Evolutionary conservation across 2,329 filamentous ascomycete species (phyloP), one percentile per base, ranked within the genome.

Genomic region (Atkinsonella texensis): DNA sequence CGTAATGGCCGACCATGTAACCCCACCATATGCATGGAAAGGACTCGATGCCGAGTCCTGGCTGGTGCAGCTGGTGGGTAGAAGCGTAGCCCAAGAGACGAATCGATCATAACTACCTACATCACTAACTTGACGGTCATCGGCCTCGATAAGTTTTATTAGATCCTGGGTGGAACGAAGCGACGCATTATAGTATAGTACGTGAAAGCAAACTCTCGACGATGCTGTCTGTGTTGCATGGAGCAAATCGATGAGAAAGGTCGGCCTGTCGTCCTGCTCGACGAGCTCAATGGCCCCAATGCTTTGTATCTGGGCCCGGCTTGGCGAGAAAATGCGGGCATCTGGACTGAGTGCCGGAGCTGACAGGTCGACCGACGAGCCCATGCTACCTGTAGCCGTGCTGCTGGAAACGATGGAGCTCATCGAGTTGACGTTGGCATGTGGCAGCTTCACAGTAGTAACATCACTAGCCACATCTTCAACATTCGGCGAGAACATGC

Each of bases 181-280:
- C 3, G 84, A 77, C 10, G 75, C 71, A 62, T 91, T 93, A 32
- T 78, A 76, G 62, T 85, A 90, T 0, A 87, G 58, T 8, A 87
- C 74, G 32, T 77, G 74, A 39, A 90, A 65, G 1, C 32, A 72
- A 71, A 0, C 75, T 74, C 1, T 74, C 69, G 20, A 68, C 69
- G 46, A 18, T n/a, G 7, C n/a, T 15, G 72, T 74, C 57, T 82
- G 83, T n/a, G 68, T 64, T 1, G 72, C 65, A 59, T 84, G 79
- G 8, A 72, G 71, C 48, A 87, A 67, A 59, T 91, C 86, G 35
- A 91, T 72, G 42, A 91, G 76, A 59, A 91, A 88, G 0, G 84
- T 87, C 2, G 86, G 87, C 46, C 87, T 74, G 48, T 84, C 79
- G 62, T 93, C 87, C 57, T 85, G 79, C 61, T 91, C 86, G 41